These are phyloP conservation scores for Mitragyna speciosa DNA, from an alignment of 257 asterid species.

Conservation along the genomic window DNA sequence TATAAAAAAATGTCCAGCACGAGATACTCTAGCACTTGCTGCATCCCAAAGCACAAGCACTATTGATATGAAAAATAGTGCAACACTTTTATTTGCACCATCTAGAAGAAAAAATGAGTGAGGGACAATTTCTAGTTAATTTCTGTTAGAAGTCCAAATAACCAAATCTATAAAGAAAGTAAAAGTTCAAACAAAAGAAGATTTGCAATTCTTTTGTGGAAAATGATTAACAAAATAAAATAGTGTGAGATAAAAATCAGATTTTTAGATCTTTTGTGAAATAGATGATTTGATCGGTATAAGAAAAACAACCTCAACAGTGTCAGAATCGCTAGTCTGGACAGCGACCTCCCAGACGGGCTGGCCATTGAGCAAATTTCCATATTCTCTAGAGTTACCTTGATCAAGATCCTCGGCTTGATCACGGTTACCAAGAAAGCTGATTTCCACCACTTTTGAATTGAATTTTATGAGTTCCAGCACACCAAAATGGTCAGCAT, in stretches of 20 bases:
- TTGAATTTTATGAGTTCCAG: slow-evolving; percentile 61
- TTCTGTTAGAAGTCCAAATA: neutral
- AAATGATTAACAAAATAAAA: neutral
- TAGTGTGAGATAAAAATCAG: neutral
- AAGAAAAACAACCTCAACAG: slow-evolving; percentile 46
- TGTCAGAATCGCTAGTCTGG: slow-evolving; percentile 45
- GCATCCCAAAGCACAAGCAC: neutral
- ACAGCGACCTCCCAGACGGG: slow-evolving; percentile 90
- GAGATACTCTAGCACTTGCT: no score
- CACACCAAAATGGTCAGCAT: slow-evolving; percentile 63
- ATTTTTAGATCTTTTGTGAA: neutral
- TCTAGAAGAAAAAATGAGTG: neutral
- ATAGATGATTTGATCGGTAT: neutral
- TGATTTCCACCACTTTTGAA: slow-evolving; percentile 77
- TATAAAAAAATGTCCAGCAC: no score
- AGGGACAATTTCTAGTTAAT: neutral
- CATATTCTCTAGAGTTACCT: slow-evolving; percentile 28
- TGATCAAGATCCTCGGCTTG: slow-evolving; percentile 2
- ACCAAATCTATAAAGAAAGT: neutral
- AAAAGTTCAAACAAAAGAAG: neutral
- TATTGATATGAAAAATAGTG: neutral
- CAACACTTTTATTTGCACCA: neutral
- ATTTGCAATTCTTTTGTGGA: neutral
- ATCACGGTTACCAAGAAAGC: slow-evolving; percentile 45
- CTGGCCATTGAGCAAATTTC: slow-evolving; percentile 49